These are phyloP conservation scores for Wickerhamomyces sp. DNA, from an alignment of 1,139 yeast species.

Conservation along the genomic window DNA sequence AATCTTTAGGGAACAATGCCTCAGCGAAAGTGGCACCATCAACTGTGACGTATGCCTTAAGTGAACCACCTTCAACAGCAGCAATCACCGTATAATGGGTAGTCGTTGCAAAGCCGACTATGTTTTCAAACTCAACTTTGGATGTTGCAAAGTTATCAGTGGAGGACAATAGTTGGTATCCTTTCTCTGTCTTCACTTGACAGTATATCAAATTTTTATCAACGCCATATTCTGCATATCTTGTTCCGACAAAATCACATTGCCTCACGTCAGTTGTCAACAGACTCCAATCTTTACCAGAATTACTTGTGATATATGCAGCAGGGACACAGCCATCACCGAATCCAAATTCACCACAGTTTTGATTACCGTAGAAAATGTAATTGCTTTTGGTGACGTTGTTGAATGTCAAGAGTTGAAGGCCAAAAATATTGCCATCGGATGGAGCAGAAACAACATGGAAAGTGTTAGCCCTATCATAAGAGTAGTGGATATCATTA, in stretches of 20 bases:
- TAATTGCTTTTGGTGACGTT: constrained; percentile 47
- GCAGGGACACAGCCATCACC: constrained; percentile 45
- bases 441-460: constrained; percentile 44
- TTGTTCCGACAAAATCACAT: constrained; percentile 67
- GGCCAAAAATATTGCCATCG: constrained; percentile 33
- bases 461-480: constrained; percentile 65
- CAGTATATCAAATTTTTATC: constrained; percentile 59
- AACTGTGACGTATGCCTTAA: constrained; percentile 68
- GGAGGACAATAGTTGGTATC: constrained; percentile 41
- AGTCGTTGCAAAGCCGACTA: constrained; percentile 62
- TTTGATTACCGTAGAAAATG: constrained; percentile 63
- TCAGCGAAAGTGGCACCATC: constrained; percentile 81
- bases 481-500: constrained; percentile 49
- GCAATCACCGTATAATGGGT: constrained; percentile 74
- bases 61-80: constrained; percentile 32
- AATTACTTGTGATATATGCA: constrained; percentile 58
- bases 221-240: constrained; percentile 33
- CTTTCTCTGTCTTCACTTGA: constrained; percentile 32
- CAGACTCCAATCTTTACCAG: constrained; percentile 55
- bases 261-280: constrained; percentile 44
- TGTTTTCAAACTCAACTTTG: constrained; percentile 39
- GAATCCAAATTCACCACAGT: constrained; percentile 36
- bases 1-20: constrained; percentile 72
- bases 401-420: constrained; percentile 51
- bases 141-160: constrained; percentile 45